Evolutionary conservation across 176 grass and related monocot genomes (phyloP), one percentile per base, ranked within the genome.

Genomic region (Urochloa ruziziensis): DNA sequence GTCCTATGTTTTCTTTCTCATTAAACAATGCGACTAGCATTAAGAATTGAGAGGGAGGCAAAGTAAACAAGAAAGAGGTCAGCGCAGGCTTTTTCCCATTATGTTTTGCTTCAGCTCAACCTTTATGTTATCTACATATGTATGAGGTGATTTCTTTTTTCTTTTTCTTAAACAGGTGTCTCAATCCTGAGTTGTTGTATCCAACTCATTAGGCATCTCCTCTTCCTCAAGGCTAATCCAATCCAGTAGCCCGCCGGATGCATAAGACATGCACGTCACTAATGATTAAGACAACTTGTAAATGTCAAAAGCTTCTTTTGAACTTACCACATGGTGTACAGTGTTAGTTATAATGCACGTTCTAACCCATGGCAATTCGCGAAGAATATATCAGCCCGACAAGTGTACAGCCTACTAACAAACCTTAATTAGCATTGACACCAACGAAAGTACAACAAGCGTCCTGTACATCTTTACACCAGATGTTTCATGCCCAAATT

Each of bases 401-500:
- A n/a, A 13, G 44, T 47, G 27, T 11, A 2, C 42, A 71, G 52
- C 29, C 42, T 68, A 25, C 69, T 24, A 24, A 25, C 54, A 57
- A 3, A 19, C 23, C 54, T 32, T 29, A 63, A 63, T 30, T 30
- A 64, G 30, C 62, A 36, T 18, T 11, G 33, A 21, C 18, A 35
- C 62, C 62, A 66, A 66, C 59, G 13, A 28, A 16, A 19, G 70
- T 51, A 33, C 25, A 3, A 59, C 37, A 67, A 21, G 54, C 10
- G 60, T 17, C 62, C 52, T 68, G 25, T 35, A 33, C 79, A 33
- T 43, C 71, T 67, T 39, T 65, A 24, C 28, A 57, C 0, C 68
- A 42, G 72, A 77, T 84, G 75, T 59, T 49, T 13, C 75, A 28
- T 52, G 33, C 40, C 16, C 67, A 32, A 74, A 66, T 80, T 33